Base-by-base conservation (phyloP, 2,329 filamentous ascomycete genomes). In the Phaeosphaeria sp. region DNA sequence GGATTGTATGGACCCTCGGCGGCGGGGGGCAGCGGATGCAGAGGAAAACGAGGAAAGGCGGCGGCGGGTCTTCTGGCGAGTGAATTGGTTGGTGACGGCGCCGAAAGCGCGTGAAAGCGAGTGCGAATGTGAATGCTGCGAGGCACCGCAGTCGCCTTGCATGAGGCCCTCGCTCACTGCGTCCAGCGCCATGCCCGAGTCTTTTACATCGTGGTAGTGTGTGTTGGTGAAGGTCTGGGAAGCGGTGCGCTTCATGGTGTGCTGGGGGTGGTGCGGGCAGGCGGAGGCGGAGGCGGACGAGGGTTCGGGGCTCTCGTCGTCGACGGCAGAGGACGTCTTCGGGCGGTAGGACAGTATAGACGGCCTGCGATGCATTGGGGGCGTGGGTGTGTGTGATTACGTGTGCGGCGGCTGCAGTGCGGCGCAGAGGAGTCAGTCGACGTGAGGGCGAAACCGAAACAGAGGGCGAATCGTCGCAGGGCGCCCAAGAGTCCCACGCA, bases 261-360 rank as follows among this genome's bases (percentile, higher is more conserved):
- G 46, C n/a, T 42, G 21, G 25, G 42, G 2, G 25, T 27, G 21
- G n/a, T 23, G 30, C 7, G 21, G 30, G 30, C 13, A 13, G 30
- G 30, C 30, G 41, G 41, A 21, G 11, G 41, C 4, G 44, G 65
- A 13, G 30, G 30, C 30, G 41, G 41, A 21, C 41, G 41, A 18
- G 44, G 65, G 58, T 49, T 66, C 52, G 50, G 68, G 56, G 43
- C 64, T 56, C 54, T 77, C 65, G 63, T 77, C 69, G 74, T 78
- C 74, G 63, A 77, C 76, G 67, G 81, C 77, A 66, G 84, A 81
- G 49, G 74, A 76, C 20, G 75, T 77, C 65, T 76, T 77, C 46
- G 75, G 75, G 43, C 75, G 72, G 64, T 75, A 74, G 53, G 73
- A 66, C 64, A 77, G 71, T 58, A 72, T 67, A 23, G 74, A 75